Evolutionary conservation across 2,329 filamentous ascomycete genomes (phyloP).

Genomic region (Aspergillus sclerotialis): DNA sequence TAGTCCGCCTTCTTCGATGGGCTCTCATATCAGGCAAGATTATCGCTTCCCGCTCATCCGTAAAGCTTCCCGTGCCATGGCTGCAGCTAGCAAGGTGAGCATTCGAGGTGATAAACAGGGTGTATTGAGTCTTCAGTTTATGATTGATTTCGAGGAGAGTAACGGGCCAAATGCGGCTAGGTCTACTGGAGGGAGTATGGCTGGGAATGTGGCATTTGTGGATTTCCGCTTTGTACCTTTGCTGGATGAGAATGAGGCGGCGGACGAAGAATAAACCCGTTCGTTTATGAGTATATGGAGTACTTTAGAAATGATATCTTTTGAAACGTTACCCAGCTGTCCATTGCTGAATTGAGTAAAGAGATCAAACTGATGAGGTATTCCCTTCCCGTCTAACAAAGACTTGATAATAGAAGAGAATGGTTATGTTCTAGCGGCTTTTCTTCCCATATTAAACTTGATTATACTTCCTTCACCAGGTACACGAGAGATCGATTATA

Average conservation of each 20-base stretch:
- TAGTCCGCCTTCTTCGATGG: slow-evolving; percentile 49
- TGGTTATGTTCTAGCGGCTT: too few species aligned
- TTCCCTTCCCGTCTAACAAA: too few species aligned
- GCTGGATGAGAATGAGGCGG: slow-evolving; percentile 34
- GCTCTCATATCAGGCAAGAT: slow-evolving; percentile 61
- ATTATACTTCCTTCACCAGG: too few species aligned
- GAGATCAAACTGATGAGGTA: too few species aligned
- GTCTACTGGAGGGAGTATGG: slow-evolving; percentile 12
- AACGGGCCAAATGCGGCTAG: slow-evolving; percentile 20
- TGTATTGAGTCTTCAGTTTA: slow-evolving; percentile 89
- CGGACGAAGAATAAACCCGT: slow-evolving; percentile 5
- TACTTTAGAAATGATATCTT: too few species aligned
- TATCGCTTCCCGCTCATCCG: slow-evolving; percentile 87
- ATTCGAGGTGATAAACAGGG: slow-evolving; percentile 81
- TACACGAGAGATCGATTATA: too few species aligned
- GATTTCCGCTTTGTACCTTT: slow-evolving; percentile 43
- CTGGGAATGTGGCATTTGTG: slow-evolving; percentile 36
- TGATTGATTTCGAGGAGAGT: slow-evolving; percentile 74
- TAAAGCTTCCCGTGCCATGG: slow-evolving; percentile 86
- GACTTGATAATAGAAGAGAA: too few species aligned
- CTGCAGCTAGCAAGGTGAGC: slow-evolving; percentile 83
- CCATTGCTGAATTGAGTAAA: too few species aligned
- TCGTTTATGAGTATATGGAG: too few species aligned
- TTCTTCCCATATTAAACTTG: too few species aligned
- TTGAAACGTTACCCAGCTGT: too few species aligned